Evolutionary conservation across 371 early-diverging fungal species (phyloP), one percentile per base, ranked within the genome.

Genomic region (Dinochytrium kinnereticum): DNA sequence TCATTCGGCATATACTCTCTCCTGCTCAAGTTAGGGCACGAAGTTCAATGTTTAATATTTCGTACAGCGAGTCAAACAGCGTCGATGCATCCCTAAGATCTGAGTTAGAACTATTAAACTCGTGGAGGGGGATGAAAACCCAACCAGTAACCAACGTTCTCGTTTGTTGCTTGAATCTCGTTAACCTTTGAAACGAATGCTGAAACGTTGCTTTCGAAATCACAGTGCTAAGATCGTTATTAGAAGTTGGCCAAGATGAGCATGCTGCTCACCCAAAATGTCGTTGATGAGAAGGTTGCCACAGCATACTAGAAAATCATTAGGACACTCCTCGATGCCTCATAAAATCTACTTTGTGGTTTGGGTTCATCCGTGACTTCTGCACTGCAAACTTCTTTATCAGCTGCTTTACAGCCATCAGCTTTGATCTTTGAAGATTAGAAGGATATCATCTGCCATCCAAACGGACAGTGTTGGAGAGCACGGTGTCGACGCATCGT

Each of bases 371-470:
- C 24, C 36, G 37, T 24, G 74, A 72, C 76, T 87, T 87, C 40
- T 77, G 77, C 24, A 70, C 68, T n/a, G 84, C 76, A 67, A 83
- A 87, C 68, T 85, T 82, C 70, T 82, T 84, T 59, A 85, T 26
- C 5, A 86, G 70, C 59, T 71, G 69, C 74, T 81, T 85, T 51
- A 80, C 80, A 36, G 44, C 67, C 15, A 38, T 30, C 36, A 79
- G 69, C 17, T 68, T 40, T 24, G 69, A 53, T 24, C 69, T 68
- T 5, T 37, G 7, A 55, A 7, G 57, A 24, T 15, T 21, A 21
- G 21, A 53, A 53, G 7, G 7, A 5, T 17, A 61, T 34, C 61
- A 37, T 3, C 61, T 13, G 61, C 7, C 10, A 17, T 7, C 13
- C 7, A 19, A 37, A 61, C 61, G 15, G 7, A 61, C 69, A 51